Evolutionary conservation across 345 rosid species (phyloP).

Genomic region (Sapria himalayana): DNA sequence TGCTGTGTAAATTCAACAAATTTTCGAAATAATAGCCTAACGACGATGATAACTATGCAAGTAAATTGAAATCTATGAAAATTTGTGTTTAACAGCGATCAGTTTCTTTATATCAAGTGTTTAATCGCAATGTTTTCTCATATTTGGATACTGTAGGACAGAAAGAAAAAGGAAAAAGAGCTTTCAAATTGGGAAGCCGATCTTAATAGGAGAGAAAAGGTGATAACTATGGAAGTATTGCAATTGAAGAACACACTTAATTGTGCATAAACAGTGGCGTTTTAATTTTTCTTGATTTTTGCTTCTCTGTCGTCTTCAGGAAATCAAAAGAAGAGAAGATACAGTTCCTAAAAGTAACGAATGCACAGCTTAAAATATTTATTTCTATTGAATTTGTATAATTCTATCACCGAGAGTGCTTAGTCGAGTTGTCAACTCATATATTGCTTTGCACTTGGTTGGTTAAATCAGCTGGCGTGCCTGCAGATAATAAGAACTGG

Average conservation of each 20-base stretch:
- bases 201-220: constrained; percentile 46
- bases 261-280: too few relatives aligned
- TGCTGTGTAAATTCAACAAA: too few relatives aligned
- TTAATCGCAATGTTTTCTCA: too few relatives aligned
- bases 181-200: constrained; percentile 87
- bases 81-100: too few relatives aligned
- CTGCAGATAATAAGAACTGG: constrained; percentile 63
- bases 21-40: too few relatives aligned
- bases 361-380: not conserved
- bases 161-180: constrained; percentile 49
- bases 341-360: constrained; percentile 26
- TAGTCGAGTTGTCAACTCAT: not conserved
- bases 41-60: too few relatives aligned
- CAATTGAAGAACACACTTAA: too few relatives aligned
- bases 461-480: constrained; percentile 47
- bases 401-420: too few relatives aligned
- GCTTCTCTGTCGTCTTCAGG: constrained; percentile 37
- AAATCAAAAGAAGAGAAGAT: constrained; percentile 64
- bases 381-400: not conserved
- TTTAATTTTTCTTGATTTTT: too few relatives aligned
- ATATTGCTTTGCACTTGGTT: not conserved
- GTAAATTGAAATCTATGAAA: too few relatives aligned
- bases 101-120: too few relatives aligned
- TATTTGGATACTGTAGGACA: constrained; percentile 10
- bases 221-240: too few relatives aligned